Evolutionary conservation across 768 basidiomycete species (phyloP), one percentile per base, ranked within the genome.

Genomic region (Leccinum obscurum): DNA sequence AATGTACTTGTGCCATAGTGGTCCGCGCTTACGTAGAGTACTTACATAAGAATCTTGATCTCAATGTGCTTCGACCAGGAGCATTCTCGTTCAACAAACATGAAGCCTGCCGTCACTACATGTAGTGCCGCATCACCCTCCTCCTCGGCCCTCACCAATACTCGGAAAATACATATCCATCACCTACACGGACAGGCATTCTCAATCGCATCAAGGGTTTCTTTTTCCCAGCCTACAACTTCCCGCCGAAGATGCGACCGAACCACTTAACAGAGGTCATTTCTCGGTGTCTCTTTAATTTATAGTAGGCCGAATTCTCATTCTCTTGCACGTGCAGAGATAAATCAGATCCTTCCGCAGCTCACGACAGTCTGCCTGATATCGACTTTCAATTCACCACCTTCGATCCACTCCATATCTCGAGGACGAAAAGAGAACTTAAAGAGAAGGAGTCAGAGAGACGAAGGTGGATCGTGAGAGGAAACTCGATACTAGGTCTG

Each of bases 331-430:
- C 30, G 30, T 30, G 30, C 30, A 8, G 30, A 30, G 30, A 30
- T 30, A 30, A 30, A 30, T 30, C 30, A 30, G 30, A 91, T 95
- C 64, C 78, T 97, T 13, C 92, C 92, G 0, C 83, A 90, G 65
- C 83, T 97, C 66, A 86, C 85, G 34, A 91, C 90, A 22, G 86
- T 95, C 34, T 98, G 98, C 72, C 94, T 95, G 0, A 96, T 98
- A 71, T 90, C 89, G 30, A 85, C 88, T 1, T 66, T 87, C 17
- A 90, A 90, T 54, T 92, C 97, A 6, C 95, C 95, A 2, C 30
- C 30, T 30, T 30, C 30, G 30, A 30, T 90, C 86, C 52, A 91
- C 86, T 3, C 87, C 88, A 1, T 83, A 83, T 3, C 78, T 93
- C 55, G 86, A 86, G 73, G 90, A 93, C 62, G 92, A 95, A 78